Conservation (phyloP, 768 basidiomycete species). For the Omphalotus guepiniiformis region DNA sequence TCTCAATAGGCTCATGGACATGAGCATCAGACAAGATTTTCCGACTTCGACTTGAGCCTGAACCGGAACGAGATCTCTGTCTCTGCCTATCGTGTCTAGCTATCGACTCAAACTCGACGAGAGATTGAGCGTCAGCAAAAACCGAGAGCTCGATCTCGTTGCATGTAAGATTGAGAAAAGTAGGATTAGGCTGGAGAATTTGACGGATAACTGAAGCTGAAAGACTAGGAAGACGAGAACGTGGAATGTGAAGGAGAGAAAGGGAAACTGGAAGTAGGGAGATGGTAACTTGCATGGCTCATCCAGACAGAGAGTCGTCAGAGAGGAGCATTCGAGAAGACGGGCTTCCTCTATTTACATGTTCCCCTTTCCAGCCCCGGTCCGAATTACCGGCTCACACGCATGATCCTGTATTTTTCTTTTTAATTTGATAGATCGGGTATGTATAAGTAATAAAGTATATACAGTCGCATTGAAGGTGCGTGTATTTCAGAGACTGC, state of each 20-base stretch:
- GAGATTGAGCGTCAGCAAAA: conserved; percentile 57
- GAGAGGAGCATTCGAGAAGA: neutral
- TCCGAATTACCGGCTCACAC: too few species aligned
- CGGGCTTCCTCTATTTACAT: neutral
- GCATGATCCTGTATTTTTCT: too few species aligned
- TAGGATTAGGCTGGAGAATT: conserved; percentile 60
- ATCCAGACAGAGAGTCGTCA: too few species aligned
- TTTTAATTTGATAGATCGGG: too few species aligned
- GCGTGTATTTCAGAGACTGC: too few species aligned
- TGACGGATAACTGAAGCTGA: conserved; percentile 63
- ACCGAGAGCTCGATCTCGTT: conserved; percentile 77
- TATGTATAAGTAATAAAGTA: too few species aligned
- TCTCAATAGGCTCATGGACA: conserved; percentile 52
- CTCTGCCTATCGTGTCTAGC: conserved; percentile 53
- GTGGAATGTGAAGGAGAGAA: conserved; percentile 71
- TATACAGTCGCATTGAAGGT: too few species aligned
- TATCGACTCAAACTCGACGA: conserved; percentile 57
- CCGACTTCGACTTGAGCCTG: conserved; percentile 26
- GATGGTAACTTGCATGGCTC: conserved; percentile 50
- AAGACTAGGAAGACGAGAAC: conserved; percentile 55
- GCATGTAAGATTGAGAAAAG: conserved; percentile 71
- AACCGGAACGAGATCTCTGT: conserved; percentile 37
- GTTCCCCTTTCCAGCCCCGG: neutral
- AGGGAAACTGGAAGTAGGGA: conserved; percentile 68
- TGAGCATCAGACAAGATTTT: conserved; percentile 18